Percentiles rank a stretch among this genome's conserved stretches.
These are phyloP conservation scores for Pelargonium myrrhifolium DNA, from an alignment of 441 rosid genomes.

Conservation along the genomic window DNA sequence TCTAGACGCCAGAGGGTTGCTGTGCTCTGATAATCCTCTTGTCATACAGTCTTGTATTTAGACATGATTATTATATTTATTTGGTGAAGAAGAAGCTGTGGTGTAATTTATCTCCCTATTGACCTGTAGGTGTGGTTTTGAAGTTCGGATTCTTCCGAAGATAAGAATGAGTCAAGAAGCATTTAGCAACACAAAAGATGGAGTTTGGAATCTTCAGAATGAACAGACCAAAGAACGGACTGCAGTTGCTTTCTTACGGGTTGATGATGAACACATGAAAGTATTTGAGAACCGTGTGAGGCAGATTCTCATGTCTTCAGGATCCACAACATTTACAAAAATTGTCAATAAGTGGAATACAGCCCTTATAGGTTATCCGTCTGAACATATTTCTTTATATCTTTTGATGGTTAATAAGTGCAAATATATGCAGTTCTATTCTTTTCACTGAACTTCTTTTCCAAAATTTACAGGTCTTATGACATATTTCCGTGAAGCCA, in stretches of 20 bases:
- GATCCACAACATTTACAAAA: slow-evolving; percentile 95
- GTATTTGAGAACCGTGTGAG: slow-evolving; percentile 98
- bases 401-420: background rate
- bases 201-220: slow-evolving; percentile 98
- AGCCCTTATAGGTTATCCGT: slow-evolving; percentile 66
- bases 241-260: slow-evolving; percentile 93
- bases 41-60: too few relatives aligned
- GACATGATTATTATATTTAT: background rate
- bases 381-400: background rate
- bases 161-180: slow-evolving; percentile 99
- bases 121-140: slow-evolving; percentile 81
- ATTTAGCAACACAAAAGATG: slow-evolving; percentile 92
- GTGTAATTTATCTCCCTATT: background rate
- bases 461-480: slow-evolving; percentile 55
- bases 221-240: slow-evolving; percentile 99
- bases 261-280: slow-evolving; percentile 97
- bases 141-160: slow-evolving; percentile 95
- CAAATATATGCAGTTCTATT: background rate
- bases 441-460: slow-evolving; percentile 11
- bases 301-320: slow-evolving; percentile 99
- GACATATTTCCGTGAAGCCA: slow-evolving; percentile 99
- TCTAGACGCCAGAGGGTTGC: too few relatives aligned
- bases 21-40: too few relatives aligned
- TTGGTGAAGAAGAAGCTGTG: background rate
- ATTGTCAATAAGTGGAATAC: slow-evolving; percentile 99